Base-by-base conservation (phyloP, 495 filamentous ascomycete species). In the Viridothelium virens region DNA sequence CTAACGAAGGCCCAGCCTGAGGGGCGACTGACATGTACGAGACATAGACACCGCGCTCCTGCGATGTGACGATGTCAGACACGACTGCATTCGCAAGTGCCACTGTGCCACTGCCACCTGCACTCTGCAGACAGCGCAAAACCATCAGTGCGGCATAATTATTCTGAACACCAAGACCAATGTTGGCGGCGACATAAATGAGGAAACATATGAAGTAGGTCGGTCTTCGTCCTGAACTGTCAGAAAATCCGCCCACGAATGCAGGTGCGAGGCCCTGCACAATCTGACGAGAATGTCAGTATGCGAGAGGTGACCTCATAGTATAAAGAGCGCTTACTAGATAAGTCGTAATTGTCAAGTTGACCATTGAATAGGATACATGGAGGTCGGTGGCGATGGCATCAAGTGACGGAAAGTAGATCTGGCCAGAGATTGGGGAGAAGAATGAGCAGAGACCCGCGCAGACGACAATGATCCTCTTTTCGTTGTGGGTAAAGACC, bases 81-180 rank as follows among this genome's bases (percentile, higher is more conserved):
- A 75, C 73, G 16, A 75, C 74, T 6, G 70, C 74, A 33, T 67
- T 70, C 1, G 65, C 64, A 1, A 76, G 67, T 9, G 74, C 70
- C 18, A 76, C 74, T 14, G 73, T 69, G 1, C 70, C 73, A 63
- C 72, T 74, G 62, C 72, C 70, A 3, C 74, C 74, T 9, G 67
- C 62, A 14, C 70, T 70, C 63, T 76, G 74, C 44, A 76, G 44
- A 56, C 70, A 70, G 1, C 74, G 70, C n/a, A 76, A 64, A 11
- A 76, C 65, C 5, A 76, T 67, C 2, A 76, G 67, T 14, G 74
- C 74, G 12, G 69, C 73, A 63, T 73, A 76, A 63, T 72, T 72
- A 16, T 70, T 72, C 47, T 75, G 73, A 7, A 76, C 46, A 0
- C 73, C 72, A 0, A 76, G 66, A 2, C 73, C 74, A 59, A 76